Conservation (phyloP, 192 early-diverging fungal species). For the Linderina pennispora region DNA sequence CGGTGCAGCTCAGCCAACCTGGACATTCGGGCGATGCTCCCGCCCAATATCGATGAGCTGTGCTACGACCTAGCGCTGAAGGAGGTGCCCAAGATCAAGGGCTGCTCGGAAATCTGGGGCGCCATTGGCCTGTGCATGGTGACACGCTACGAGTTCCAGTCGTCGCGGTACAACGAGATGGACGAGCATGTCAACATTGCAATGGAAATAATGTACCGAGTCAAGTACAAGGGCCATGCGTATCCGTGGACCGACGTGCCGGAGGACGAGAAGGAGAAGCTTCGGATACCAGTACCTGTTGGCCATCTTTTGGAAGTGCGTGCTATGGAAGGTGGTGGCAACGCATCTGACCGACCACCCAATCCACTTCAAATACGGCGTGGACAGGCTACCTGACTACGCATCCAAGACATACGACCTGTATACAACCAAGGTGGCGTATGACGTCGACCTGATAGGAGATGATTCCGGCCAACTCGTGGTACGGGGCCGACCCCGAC, state of each 20-base stretch:
- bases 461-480: constrained; percentile 29
- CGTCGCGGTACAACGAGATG: constrained; percentile 36
- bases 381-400: constrained; percentile 30
- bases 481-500: constrained; percentile 6
- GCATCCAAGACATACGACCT: constrained; percentile 41
- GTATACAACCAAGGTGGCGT: constrained; percentile 16
- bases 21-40: constrained; percentile 24
- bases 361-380: background rate
- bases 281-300: constrained; percentile 41
- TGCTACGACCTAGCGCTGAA: constrained; percentile 32
- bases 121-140: constrained; percentile 38
- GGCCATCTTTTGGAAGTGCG: constrained; percentile 40
- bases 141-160: constrained; percentile 40
- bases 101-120: constrained; percentile 25
- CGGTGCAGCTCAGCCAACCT: constrained; percentile 24
- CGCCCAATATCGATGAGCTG: constrained; percentile 30
- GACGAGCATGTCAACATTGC: constrained; percentile 27
- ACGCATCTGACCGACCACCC: constrained; percentile 22
- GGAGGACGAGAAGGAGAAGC: constrained; percentile 19
- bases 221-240: constrained; percentile 12
- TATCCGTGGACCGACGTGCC: constrained; percentile 26
- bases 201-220: constrained; percentile 23
- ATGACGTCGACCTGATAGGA: constrained; percentile 35
- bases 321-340: constrained; percentile 34
- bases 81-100: constrained; percentile 18